Base-by-base conservation (phyloP, 352 stramenopile species). In the Pythium sp. region DNA sequence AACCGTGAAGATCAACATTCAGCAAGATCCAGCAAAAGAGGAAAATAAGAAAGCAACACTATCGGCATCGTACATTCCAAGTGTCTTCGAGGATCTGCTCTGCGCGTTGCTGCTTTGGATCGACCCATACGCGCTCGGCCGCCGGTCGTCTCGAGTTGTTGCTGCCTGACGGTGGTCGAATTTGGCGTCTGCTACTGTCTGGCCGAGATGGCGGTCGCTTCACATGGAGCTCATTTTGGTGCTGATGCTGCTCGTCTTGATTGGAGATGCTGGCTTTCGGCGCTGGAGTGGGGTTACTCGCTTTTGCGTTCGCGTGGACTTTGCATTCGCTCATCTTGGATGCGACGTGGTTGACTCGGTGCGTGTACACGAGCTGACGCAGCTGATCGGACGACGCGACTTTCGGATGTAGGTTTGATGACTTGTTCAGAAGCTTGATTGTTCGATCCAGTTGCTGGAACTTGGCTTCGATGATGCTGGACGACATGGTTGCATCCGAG, bases 381-480 rank as follows among this genome's bases (percentile, higher is more conserved):
- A 89, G 67, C 28, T 89, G 72, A 5, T 89, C 75, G 5, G 79
- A 84, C 14, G 78, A 87, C 14, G 74, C 68, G 6, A 84, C 61
- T 68, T 74, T 76, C 20, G 71, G 65, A 0, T 60, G 71, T 0
- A 59, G 55, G 12, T 59, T 64, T 18, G 74, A 30, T 32, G 74
- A 3, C 32, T 81, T 82, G 24, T 71, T 73, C 53, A 90, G 61
- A 49, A 79, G 61, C 43, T 77, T 79, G 55, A 87, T 89, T 6
- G 76, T 81, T 28, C 70, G 72, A 26, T 91, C 82, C 34, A 91
- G 63, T 26, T 76, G 71, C 64, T 84, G 79, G 67, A 89, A 91
- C 64, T 89, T 89, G 49, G 79, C 79, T 64, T 91, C 82, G 43
- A 91, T 84, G 55, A 89, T 78, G 53, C 76, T 81, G 9, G 73